Evolutionary conservation across 179 eudicot species (phyloP).

Genomic region (Heliamphora ciliata): DNA sequence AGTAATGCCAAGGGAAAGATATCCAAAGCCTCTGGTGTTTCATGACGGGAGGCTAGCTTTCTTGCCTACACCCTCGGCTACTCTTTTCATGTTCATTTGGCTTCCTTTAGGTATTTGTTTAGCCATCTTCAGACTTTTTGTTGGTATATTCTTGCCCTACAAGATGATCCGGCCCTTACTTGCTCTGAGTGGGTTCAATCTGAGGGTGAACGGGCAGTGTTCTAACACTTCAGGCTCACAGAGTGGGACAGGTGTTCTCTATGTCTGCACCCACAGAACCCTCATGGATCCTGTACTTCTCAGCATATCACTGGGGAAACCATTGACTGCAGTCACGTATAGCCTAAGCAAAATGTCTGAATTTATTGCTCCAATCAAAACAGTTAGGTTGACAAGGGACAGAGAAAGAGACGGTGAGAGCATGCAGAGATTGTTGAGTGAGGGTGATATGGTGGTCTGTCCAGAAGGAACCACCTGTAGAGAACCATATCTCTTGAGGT

Average conservation of each 20-base stretch:
- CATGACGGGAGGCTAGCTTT: slow-evolving; percentile 93
- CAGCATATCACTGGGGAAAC: slow-evolving; percentile 41
- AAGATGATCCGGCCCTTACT: slow-evolving; percentile 38
- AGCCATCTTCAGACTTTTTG: slow-evolving; percentile 44
- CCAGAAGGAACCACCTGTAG: slow-evolving; percentile 84
- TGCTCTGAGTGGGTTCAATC: slow-evolving; percentile 36
- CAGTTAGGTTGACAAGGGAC: slow-evolving; percentile 66
- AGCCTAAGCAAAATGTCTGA: slow-evolving; percentile 81
- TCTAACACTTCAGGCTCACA: slow-evolving; percentile 11
- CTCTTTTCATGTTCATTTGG: slow-evolving; percentile 70
- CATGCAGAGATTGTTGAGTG: slow-evolving; percentile 41
- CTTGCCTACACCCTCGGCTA: slow-evolving; percentile 67
- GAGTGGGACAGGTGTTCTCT: slow-evolving; percentile 46
- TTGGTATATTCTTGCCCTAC: slow-evolving; percentile 56
- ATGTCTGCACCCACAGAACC: slow-evolving; percentile 79
- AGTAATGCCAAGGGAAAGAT: slow-evolving; percentile 50
- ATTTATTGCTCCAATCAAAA: slow-evolving; percentile 56
- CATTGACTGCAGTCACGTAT: slow-evolving; percentile 78
- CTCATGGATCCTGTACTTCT: slow-evolving; percentile 77
- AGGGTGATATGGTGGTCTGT: slow-evolving; percentile 59
- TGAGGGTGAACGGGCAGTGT: slow-evolving; percentile 31
- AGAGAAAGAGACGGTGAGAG: slow-evolving; percentile 45
- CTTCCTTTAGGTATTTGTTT: slow-evolving; percentile 55
- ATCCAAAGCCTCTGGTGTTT: slow-evolving; percentile 78
- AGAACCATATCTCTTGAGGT: slow-evolving; percentile 57